Base-by-base conservation (phyloP, 306 rosid species). In the Psophocarpus tetragonolobus region DNA sequence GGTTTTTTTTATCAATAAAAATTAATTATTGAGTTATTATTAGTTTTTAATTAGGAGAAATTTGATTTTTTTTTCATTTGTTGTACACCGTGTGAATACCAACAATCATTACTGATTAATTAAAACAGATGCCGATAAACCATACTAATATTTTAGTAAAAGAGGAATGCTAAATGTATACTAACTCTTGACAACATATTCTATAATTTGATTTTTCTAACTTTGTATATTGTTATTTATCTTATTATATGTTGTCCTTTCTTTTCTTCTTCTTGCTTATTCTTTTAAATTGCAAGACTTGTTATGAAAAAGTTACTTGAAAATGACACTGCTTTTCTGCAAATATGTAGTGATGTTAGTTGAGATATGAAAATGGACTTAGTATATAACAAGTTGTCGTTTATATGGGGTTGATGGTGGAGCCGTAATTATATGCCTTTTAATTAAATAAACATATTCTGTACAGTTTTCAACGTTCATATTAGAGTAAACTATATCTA, bases 331-430 rank as follows among this genome's bases (percentile, higher is more conserved):
- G 36, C 3, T 24, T 21, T 17, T 32, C 4, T 53, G 26, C 41
- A 24, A 36, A 26, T 3, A 11, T 58, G 20, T 41, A 42, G 70
- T 58, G 70, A 74, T 42, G 70, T 8, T 58, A 10, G 79, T 42
- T 74, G 60, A 27, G 45, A 74, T 58, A 57, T 12, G 71, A 42
- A 26, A 42, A 61, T 60, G 24, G 71, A 75, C 26, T 71, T 45
- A 17, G 79, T 30, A 44, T 6, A 35, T 23, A 75, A 21, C 41
- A 29, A 2, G 29, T 29, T 75, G 80, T 60, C 60, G 33, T 74
- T 74, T 29, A 41, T 44, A 11, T 27, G 15, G 64, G 5, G 36
- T 26, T 57, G 7, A 6, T 61, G 80, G 48, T 62, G 80, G 71
- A 75, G 21, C 23, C 45, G 4, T 62, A 74, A 61, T 44, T 18